A percentile compares a stretch with the other conserved stretches of the same genome.
Conservation (phyloP, 169 alveolate genomes). For the Eimeria sp. region DNA sequence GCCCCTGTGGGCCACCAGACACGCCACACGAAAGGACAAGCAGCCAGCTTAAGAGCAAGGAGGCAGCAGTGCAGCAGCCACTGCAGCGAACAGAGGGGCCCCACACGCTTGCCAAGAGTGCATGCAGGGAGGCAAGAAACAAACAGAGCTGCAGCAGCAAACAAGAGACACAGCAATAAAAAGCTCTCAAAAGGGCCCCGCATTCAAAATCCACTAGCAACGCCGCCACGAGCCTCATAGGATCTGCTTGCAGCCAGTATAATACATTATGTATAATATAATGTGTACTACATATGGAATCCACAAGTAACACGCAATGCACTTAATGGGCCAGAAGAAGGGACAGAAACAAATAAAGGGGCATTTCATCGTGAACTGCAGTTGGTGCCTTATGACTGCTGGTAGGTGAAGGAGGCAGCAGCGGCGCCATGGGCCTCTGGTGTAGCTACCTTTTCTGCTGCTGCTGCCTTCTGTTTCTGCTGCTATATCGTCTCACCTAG, state of each 20-base stretch:
- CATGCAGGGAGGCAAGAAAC: not conserved
- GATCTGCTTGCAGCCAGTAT: not conserved
- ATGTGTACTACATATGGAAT: not conserved
- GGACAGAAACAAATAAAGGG: not conserved
- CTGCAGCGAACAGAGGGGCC: conserved; percentile 29
- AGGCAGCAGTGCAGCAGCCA: conserved; percentile 58
- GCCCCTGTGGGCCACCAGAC: conserved; percentile 22
- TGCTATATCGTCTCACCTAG: conserved; percentile 20
- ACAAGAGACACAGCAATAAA: not conserved
- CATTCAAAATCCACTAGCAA: not conserved
- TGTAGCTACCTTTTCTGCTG: not conserved
- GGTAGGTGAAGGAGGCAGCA: not conserved
- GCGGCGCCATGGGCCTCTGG: not conserved
- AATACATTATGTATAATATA: too few species aligned
- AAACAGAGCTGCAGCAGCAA: conserved; percentile 2
- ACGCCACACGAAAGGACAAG: conserved; percentile 9
- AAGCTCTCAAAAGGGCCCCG: not conserved
- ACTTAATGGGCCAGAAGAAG: not conserved
- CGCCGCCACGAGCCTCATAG: too few species aligned
- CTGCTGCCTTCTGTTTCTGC: conserved; percentile 29
- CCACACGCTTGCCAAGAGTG: not conserved
- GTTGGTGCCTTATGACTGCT: not conserved
- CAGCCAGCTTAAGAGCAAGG: conserved; percentile 27
- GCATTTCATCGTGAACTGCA: not conserved
- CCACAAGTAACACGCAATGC: not conserved